A percentile compares a stretch with the other conserved stretches of the same genome.
Evolutionary conservation across 2,329 filamentous ascomycete genomes (phyloP).

Genomic region (Sphaerulina vaccinii): DNA sequence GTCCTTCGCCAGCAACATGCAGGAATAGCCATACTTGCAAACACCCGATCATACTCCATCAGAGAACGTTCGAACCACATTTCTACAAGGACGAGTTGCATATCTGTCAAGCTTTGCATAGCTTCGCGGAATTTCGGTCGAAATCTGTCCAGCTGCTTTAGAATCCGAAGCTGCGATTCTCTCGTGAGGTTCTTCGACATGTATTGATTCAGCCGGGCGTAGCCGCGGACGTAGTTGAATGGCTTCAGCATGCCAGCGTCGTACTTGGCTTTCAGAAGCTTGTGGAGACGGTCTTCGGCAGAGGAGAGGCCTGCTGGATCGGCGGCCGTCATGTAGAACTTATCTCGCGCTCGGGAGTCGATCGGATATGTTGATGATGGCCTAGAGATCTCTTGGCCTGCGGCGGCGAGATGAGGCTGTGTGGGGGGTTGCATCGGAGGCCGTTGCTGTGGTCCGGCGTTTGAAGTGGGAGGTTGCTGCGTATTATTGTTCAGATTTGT

Average conservation of each 20-base stretch:
- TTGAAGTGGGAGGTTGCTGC: conserved; percentile 11
- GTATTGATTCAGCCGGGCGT: conserved; percentile 83
- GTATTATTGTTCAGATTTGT: conserved; percentile 45
- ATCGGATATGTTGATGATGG: conserved; percentile 61
- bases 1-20: conserved; percentile 97
- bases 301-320: conserved; percentile 85
- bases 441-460: background rate
- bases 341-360: conserved; percentile 70
- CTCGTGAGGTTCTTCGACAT: conserved; percentile 86
- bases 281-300: conserved; percentile 92
- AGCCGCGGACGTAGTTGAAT: conserved; percentile 98
- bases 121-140: conserved; percentile 94
- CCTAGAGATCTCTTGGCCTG: conserved; percentile 58
- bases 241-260: conserved; percentile 91
- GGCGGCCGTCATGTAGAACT: conserved; percentile 93
- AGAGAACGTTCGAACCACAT: conserved; percentile 98
- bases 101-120: conserved; percentile 86
- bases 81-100: conserved; percentile 91
- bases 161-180: conserved; percentile 82
- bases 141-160: conserved; percentile 88
- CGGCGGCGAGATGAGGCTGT: conserved; percentile 37
- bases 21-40: conserved; percentile 97
- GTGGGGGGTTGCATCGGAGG: conserved; percentile 7
- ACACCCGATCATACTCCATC: conserved; percentile 97
- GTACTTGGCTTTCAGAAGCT: conserved; percentile 90